Evolutionary conservation across 495 filamentous ascomycete species (phyloP), one percentile per base, ranked within the genome.

Genomic region (Podospora sp.): DNA sequence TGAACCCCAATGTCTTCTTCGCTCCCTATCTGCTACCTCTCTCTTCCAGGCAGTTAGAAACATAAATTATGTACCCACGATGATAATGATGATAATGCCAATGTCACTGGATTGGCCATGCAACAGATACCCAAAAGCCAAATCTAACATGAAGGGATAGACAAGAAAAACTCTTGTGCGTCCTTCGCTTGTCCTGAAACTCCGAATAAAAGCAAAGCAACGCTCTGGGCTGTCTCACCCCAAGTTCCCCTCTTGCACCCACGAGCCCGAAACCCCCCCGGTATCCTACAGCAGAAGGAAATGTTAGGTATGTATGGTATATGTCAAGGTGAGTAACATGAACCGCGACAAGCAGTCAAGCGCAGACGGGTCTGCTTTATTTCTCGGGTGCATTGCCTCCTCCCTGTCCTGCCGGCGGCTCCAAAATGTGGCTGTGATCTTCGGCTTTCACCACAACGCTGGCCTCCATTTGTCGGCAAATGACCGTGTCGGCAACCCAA

Each of bases 401-500:
- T 22, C 74, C 67, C n/a, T 76, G 65, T 33, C 75, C 64, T 16
- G 76, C 65, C 6, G 85, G 84, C 36, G 84, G 84, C 68, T 87
- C 84, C 25, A 87, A 75, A 22, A 84, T 78, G 67, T 87, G 85
- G 6, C 73, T 81, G 61, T 87, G 85, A 64, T 84, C 81, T 12
- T 77, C 74, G 8, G 83, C 80, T 22, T 76, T 79, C n/a, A 84
- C 73, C 29, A 86, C 78, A 6, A 68, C 64, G 0, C 83, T 81
- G 7, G 72, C 74, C 2, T 72, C 75, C 25, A 81, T 73, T 69
- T 87, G 84, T 57, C 82, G 70, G 69, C 85, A 87, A 57, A 87
- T 86, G 20, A 86, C 79, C 53, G 91, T 90, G 65, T 87, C 85
- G 14, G 84, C 84, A 36, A 98, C 88, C 95, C 96, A 99, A n/a